phyloP scores from a whole-genome alignment of 257 asterid species.

The Plantago major region DNA sequence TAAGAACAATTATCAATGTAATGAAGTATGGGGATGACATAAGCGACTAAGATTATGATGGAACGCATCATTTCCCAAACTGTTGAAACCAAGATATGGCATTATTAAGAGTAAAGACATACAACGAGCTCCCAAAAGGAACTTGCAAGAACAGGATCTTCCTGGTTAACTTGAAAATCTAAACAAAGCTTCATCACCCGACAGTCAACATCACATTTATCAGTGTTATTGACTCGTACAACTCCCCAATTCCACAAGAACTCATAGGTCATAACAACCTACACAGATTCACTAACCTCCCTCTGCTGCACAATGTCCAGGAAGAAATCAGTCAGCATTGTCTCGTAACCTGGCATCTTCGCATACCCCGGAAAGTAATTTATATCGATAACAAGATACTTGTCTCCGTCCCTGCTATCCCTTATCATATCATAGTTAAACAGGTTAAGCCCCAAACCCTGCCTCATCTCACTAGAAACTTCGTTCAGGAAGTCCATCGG shows the following conservation, averaged over 20 bases:
- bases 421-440: slow-evolving; percentile 82
- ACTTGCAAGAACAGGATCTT: slow-evolving; percentile 1
- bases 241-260: slow-evolving; percentile 3
- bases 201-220: no score
- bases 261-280: slow-evolving; percentile 10
- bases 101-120: slow-evolving; percentile 5
- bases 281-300: slow-evolving; percentile 4
- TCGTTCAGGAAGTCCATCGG: slow-evolving; percentile 44
- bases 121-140: slow-evolving; percentile 8
- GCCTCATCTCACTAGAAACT: slow-evolving; percentile 52
- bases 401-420: slow-evolving; percentile 37
- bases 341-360: slow-evolving; percentile 65
- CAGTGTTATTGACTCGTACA: background rate
- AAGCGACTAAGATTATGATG: no score
- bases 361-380: slow-evolving; percentile 88
- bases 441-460: slow-evolving; percentile 57
- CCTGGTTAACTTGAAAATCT: background rate
- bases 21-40: no score
- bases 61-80: no score
- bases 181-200: no score
- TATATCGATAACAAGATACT: slow-evolving; percentile 68
- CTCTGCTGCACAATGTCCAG: slow-evolving; percentile 45
- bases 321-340: slow-evolving; percentile 58
- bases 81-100: slow-evolving; percentile 11
- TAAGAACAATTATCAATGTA: no score